Evolutionary conservation across 2,329 filamentous ascomycete species (phyloP).

Genomic region (Daldinia sp.): DNA sequence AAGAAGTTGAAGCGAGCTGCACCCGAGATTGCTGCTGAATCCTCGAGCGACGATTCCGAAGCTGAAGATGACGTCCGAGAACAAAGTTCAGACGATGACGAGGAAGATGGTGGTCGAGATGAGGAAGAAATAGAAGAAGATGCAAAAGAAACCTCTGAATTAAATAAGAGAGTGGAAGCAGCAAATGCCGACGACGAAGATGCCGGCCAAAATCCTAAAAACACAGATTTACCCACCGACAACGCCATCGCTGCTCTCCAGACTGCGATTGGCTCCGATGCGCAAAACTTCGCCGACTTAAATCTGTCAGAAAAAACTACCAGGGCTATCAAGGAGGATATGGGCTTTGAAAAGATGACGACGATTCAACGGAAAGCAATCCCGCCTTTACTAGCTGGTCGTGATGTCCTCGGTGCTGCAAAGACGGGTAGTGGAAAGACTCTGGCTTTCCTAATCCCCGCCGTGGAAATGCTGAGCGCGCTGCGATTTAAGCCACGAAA

Average conservation of each 20-base stretch:
- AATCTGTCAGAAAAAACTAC: slow-evolving; percentile 89
- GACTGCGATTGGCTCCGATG: slow-evolving; percentile 69
- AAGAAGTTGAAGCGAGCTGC: slow-evolving; percentile 59
- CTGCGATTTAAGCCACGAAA: slow-evolving; percentile 92
- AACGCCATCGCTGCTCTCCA: slow-evolving; percentile 63
- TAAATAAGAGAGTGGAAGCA: slow-evolving; percentile 43
- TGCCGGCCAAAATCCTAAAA: slow-evolving; percentile 36
- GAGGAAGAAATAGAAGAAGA: slow-evolving; percentile 44
- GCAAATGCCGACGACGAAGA: slow-evolving; percentile 47
- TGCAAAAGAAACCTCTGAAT: slow-evolving; percentile 41
- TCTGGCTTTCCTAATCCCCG: slow-evolving; percentile 91
- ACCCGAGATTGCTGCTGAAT: slow-evolving; percentile 43
- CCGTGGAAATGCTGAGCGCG: slow-evolving; percentile 90
- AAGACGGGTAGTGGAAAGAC: slow-evolving; percentile 97
- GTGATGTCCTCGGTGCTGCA: slow-evolving; percentile 92
- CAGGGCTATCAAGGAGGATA: slow-evolving; percentile 82
- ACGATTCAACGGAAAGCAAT: slow-evolving; percentile 92
- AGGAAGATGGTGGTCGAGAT: slow-evolving; percentile 37
- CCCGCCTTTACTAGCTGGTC: slow-evolving; percentile 86
- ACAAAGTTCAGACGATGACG: slow-evolving; percentile 36
- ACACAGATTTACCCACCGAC: slow-evolving; percentile 44
- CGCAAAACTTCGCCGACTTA: slow-evolving; percentile 81
- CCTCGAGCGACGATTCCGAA: slow-evolving; percentile 39
- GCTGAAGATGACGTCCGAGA: slow-evolving; percentile 42
- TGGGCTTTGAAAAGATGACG: slow-evolving; percentile 96